Conservation (phyloP, 2,329 filamentous ascomycete species). For the Ascochyta clinopodiicola region DNA sequence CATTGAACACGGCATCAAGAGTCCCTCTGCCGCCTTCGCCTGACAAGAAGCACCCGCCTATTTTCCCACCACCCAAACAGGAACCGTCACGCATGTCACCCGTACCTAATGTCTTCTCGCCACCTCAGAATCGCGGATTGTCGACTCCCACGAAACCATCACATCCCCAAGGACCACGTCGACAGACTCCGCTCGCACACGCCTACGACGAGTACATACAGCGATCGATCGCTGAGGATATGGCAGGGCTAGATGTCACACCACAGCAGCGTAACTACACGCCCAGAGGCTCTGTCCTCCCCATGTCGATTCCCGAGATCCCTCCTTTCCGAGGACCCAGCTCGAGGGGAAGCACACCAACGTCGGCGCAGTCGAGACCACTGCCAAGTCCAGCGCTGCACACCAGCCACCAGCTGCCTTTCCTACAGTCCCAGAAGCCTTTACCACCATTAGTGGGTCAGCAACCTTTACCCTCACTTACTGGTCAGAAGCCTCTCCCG, state of each 20-base stretch:
- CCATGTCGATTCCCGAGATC: constrained; percentile 44
- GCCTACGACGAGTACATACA: constrained; percentile 57
- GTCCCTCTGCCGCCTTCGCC: constrained; percentile 56
- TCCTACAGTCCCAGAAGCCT: constrained; percentile 20
- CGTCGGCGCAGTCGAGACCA: constrained; percentile 25
- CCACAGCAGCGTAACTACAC: constrained; percentile 39
- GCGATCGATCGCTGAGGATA: constrained; percentile 52
- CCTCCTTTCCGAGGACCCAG: constrained; percentile 41
- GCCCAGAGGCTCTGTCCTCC: constrained; percentile 41
- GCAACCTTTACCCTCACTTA: constrained; percentile 34
- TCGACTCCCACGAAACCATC: constrained; percentile 42
- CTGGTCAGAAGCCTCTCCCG: constrained; percentile 35
- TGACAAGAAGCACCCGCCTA: constrained; percentile 45
- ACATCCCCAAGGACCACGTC: constrained; percentile 40
- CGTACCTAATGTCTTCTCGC: constrained; percentile 41
- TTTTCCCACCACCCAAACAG: constrained; percentile 38
- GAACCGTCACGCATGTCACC: constrained; percentile 41
- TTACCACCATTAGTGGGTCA: constrained; percentile 30
- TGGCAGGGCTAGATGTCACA: constrained; percentile 50
- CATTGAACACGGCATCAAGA: constrained; percentile 51
- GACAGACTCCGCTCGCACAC: constrained; percentile 43
- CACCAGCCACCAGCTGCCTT: constrained; percentile 5
- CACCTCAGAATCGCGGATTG: constrained; percentile 37
- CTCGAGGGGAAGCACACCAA: constrained; percentile 19
- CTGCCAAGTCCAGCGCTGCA: constrained; percentile 28